Conservation (phyloP, 768 basidiomycete species). For the Suillus plorans region DNA sequence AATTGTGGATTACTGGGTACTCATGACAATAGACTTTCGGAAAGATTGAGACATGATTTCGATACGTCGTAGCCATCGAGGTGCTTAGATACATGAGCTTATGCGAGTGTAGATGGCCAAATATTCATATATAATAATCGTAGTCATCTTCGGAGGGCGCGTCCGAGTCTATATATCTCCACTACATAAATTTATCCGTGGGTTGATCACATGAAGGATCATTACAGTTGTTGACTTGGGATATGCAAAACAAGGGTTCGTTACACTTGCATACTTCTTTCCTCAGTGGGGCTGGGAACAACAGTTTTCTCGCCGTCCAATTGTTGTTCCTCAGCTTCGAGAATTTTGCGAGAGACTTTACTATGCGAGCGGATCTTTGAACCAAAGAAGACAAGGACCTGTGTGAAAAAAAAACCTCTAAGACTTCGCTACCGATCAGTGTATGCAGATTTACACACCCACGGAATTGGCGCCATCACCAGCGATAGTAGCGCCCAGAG, state of each 20-base stretch:
- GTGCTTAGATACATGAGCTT: too few relatives aligned
- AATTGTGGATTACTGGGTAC: background rate
- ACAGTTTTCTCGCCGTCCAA: background rate
- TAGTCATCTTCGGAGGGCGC: too few relatives aligned
- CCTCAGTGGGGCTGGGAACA: background rate
- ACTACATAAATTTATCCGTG: background rate
- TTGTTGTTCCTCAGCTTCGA: constrained; percentile 14
- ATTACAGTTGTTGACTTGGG: background rate
- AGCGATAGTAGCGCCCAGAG: constrained; percentile 41
- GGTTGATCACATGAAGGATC: background rate
- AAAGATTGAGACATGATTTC: background rate
- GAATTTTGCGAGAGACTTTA: constrained; percentile 20
- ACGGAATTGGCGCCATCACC: constrained; percentile 46
- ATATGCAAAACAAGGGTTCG: background rate
- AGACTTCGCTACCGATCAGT: background rate
- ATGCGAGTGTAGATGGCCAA: too few relatives aligned
- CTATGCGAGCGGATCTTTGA: constrained; percentile 33
- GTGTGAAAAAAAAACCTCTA: background rate
- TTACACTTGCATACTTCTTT: background rate
- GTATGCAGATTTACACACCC: constrained; percentile 27
- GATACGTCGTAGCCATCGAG: background rate
- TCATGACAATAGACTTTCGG: background rate
- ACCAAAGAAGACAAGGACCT: constrained; percentile 32
- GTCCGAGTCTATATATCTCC: background rate
- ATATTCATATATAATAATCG: too few relatives aligned